These are phyloP conservation scores for Periglandula ipomoeae DNA, from an alignment of 2,329 filamentous ascomycete genomes.

Conservation along the genomic window DNA sequence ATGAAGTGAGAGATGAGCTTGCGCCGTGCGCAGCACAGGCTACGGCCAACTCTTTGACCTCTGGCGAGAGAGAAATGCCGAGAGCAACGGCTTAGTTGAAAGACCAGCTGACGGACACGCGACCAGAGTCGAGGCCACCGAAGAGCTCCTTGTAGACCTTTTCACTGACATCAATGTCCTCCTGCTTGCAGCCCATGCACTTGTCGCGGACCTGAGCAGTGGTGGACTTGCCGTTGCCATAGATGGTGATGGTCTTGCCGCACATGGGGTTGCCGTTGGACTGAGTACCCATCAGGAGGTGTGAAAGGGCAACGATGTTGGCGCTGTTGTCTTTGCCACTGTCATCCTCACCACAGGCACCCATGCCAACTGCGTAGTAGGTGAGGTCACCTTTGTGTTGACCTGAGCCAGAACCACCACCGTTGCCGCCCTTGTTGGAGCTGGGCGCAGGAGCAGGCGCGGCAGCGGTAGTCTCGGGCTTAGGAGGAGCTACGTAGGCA, in stretches of 20 bases:
- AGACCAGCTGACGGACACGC: slow-evolving; percentile 33
- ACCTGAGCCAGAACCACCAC: slow-evolving; percentile 14
- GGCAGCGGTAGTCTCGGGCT: slow-evolving; percentile 17
- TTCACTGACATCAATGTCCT: slow-evolving; percentile 52
- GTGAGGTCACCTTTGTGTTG: slow-evolving; percentile 56
- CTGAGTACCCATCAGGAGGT: slow-evolving; percentile 49
- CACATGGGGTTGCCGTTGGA: slow-evolving; percentile 66
- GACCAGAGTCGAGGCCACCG: slow-evolving; percentile 34
- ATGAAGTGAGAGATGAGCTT: neutral
- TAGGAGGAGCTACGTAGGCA: no score
- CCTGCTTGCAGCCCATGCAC: slow-evolving; percentile 56
- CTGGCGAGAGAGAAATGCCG: neutral
- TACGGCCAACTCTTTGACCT: neutral
- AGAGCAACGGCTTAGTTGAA: slow-evolving; percentile 27
- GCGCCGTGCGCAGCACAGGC: slow-evolving; percentile 10
- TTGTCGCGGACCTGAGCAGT: slow-evolving; percentile 61
- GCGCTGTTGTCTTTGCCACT: slow-evolving; percentile 42
- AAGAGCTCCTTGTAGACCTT: slow-evolving; percentile 47
- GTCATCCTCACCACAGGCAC: slow-evolving; percentile 59
- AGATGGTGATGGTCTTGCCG: slow-evolving; percentile 58
- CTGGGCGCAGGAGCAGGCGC: slow-evolving; percentile 14
- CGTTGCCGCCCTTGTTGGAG: slow-evolving; percentile 2
- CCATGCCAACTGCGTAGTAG: slow-evolving; percentile 61
- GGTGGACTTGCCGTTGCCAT: slow-evolving; percentile 46
- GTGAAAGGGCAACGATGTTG: slow-evolving; percentile 61